Base-by-base conservation (phyloP, 2,329 filamentous ascomycete species). In the Fusarium hainanense region DNA sequence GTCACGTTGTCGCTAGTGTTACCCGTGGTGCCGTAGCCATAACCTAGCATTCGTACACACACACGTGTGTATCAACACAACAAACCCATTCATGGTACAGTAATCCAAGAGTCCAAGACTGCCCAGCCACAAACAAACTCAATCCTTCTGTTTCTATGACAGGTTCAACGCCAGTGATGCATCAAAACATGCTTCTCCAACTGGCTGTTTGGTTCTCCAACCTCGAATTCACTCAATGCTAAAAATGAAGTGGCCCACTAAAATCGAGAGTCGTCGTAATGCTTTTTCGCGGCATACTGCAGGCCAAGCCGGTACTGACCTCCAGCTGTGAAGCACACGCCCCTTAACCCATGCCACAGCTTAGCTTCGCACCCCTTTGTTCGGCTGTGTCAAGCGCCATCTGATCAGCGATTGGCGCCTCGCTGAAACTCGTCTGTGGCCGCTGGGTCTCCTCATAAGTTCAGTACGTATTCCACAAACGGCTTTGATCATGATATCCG, bases 381-480 rank as follows among this genome's bases (percentile, higher is more conserved):
- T 66, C 63, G 52, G 54, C 50, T 68, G 51, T 61, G 56, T 32
- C 46, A 63, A 47, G 34, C 51, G 40, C 46, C 48, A 43, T 43
- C 41, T 63, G 58, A 71, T 69, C 66, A 63, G 56, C 59, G 63
- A 70, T 70, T 70, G 58, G 59, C 67, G 69, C 27, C 32, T 44
- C 43, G 49, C 54, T 66, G 57, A 67, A 69, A 67, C 67, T 58
- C 56, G 67, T 32, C 60, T 67, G 34, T 42, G 47, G n/a, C 50
- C 46, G 44, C 56, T 42, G 21, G 34, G 32, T 40, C 34, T 30
- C 20, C 14, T 34, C 34, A 37, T n/a, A 37, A n/a, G 34, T 37
- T 28, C 27, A 28, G 28, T 34, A 49, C 46, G 14, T 32, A 49
- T 21, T 47, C 20, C 44, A 52, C 23, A 52, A 52, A 52, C 49